Conservation (phyloP, 805 yeast genomes). For the Teunomyces kruisii region DNA sequence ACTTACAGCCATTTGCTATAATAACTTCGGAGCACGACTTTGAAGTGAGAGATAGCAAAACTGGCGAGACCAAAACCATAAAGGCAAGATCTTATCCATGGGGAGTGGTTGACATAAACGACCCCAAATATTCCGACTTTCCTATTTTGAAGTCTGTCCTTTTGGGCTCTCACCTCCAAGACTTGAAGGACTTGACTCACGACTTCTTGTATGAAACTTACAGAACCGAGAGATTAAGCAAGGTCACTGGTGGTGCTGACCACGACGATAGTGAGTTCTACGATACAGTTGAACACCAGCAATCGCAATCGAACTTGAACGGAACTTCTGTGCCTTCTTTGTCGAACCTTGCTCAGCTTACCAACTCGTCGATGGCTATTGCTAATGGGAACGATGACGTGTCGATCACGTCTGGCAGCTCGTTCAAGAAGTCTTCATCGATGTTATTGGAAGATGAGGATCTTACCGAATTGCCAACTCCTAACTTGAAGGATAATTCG, state of each 20-base stretch:
- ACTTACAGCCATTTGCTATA: slow-evolving; percentile 74
- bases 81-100: slow-evolving; percentile 74
- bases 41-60: slow-evolving; percentile 36
- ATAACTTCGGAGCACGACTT: slow-evolving; percentile 62
- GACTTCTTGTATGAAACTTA: slow-evolving; percentile 74
- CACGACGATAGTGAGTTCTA: slow-evolving; percentile 16
- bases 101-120: slow-evolving; percentile 62
- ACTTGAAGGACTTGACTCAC: slow-evolving; percentile 77
- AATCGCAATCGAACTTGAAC: slow-evolving; percentile 1
- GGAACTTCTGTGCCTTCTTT: slow-evolving; percentile 47
- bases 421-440: slow-evolving; percentile 27
- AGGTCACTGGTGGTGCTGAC: slow-evolving; percentile 47
- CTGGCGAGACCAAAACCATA: slow-evolving; percentile 45
- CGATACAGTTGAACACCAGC: slow-evolving; percentile 24
- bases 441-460: slow-evolving; percentile 35
- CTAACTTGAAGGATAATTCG: slow-evolving; percentile 24
- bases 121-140: slow-evolving; percentile 54
- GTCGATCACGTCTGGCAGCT: slow-evolving; percentile 20
- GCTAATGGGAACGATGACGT: slow-evolving; percentile 14
- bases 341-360: slow-evolving; percentile 59
- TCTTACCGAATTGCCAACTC: slow-evolving; percentile 19
- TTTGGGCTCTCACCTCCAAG: slow-evolving; percentile 81
- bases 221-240: slow-evolving; percentile 72
- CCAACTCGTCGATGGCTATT: slow-evolving; percentile 17
- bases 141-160: slow-evolving; percentile 63